Evolutionary conservation across 2,329 filamentous ascomycete species (phyloP), one percentile per base, ranked within the genome.

Genomic region (Penicillium decumbens): DNA sequence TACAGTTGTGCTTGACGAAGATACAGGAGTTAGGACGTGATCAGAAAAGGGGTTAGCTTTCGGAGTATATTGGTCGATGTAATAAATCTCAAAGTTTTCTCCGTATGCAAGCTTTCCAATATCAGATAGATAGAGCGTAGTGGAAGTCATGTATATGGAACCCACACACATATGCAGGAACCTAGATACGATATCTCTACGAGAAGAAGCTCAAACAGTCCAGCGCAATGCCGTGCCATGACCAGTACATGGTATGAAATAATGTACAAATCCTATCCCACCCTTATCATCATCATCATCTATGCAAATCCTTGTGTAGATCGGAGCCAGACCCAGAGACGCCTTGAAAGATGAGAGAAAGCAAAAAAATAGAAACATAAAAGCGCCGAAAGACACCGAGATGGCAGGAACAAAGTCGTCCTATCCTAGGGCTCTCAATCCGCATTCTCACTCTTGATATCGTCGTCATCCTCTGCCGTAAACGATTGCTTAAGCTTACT

Each of bases 401-500:
- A 46, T 49, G 51, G 47, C 44, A 46, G 41, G 49, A 59, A 49
- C 15, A 15, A 55, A 43, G 50, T 54, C 53, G 57, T 49, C 54
- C 41, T 46, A 27, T 39, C 43, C 32, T 20, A 37, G 15, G 15
- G 12, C 42, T 48, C 45, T 55, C 42, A 56, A 45, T 69, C 65
- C 29, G 60, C 65, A 51, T 68, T 68, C 51, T 70, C 67, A 40
- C 63, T 64, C 56, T 71, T 71, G 27, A 65, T 59, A 41, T 69
- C 66, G 23, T 60, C 60, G 15, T 67, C 66, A 41, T 65, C 66
- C 39, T 64, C 53, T 9, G 62, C 65, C 1, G 69, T 73, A 20
- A 72, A 65, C 27, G 68, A 71, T 54, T 72, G 72, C 47, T 72
- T 73, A 28, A 73, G 56, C 54, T 72, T 73, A 52, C 70, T 72